Evolutionary conservation across 192 early-diverging fungal genomes (phyloP).

Genomic region (Spinellus fusiger): DNA sequence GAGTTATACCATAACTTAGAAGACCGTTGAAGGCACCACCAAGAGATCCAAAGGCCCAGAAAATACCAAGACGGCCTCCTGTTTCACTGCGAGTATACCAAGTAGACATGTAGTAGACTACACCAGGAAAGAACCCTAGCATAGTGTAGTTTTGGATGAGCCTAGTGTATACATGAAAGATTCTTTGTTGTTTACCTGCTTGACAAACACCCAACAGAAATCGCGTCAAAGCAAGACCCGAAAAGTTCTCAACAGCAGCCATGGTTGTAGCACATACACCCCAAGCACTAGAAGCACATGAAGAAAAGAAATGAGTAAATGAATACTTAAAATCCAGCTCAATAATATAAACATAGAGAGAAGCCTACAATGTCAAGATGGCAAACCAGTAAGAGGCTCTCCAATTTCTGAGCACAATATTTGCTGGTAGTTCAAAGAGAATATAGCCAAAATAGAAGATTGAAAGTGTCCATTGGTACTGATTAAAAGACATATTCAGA

Average conservation of each 20-base stretch:
- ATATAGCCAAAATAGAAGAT: conserved; percentile 52
- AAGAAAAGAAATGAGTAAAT: neutral
- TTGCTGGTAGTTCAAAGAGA: conserved; percentile 58
- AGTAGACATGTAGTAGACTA: conserved; percentile 40
- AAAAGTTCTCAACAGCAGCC: conserved; percentile 30
- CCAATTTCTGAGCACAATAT: conserved; percentile 47
- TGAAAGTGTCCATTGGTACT: conserved; percentile 35
- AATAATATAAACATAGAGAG: neutral
- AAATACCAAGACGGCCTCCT: conserved; percentile 35
- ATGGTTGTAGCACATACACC: conserved; percentile 36
- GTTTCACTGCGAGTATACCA: conserved; percentile 51
- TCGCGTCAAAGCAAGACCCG: conserved; percentile 32
- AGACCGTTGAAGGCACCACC: conserved; percentile 48
- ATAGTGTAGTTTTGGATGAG: neutral
- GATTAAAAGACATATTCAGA: neutral
- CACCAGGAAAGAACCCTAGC: conserved; percentile 30
- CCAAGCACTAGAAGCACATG: conserved; percentile 27
- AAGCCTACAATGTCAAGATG: conserved; percentile 1
- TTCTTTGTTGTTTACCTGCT: conserved; percentile 19
- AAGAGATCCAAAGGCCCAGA: conserved; percentile 1
- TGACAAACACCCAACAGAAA: conserved; percentile 47
- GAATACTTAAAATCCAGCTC: neutral
- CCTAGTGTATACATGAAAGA: neutral
- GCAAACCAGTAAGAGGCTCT: conserved; percentile 2
- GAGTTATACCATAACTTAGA: conserved; percentile 45